Evolutionary conservation across 2,329 filamentous ascomycete species (phyloP), one percentile per base, ranked within the genome.

Genomic region (Intubia oerlemansii): DNA sequence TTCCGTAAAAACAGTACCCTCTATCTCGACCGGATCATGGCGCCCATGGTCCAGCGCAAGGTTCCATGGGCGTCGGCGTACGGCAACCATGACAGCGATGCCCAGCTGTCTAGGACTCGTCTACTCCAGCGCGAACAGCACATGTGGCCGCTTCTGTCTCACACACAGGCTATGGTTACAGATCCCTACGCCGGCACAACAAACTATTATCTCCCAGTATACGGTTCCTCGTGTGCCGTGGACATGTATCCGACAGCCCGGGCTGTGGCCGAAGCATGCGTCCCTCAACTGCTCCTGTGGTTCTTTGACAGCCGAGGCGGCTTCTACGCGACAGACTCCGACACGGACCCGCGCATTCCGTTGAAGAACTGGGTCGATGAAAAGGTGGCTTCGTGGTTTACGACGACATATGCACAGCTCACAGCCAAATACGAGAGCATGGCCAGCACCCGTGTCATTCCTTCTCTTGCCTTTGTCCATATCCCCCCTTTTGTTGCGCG

Each of bases 271-370:
- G 24, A 25, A 15, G 13, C n/a, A n/a, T 42, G 41, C 35, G 23
- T 30, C 0, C 45, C 46, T 0, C 34, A 29, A 7, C 37, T 47
- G n/a, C 41, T 72, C 3, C 46, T 73, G 3, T 73, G 64, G 62
- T 71, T 72, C 45, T 71, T 73, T 38, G 67, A 73, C 42, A 56
- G 50, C 30, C 51, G 57, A 25, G 61, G 63, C 21, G 61, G 61
- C 12, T 45, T 47, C 33, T n/a, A n/a, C n/a, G n/a, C n/a, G n/a
- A n/a, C n/a, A n/a, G n/a, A n/a, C n/a, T n/a, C n/a, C n/a, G n/a
- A n/a, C n/a, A n/a, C n/a, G n/a, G n/a, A n/a, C n/a, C n/a, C n/a
- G n/a, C n/a, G n/a, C n/a, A n/a, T n/a, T n/a, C n/a, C n/a, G n/a
- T n/a, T 40, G 34, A 39, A 34, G 14, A 39, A 57, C 38, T 62